Conservation (phyloP, 2,329 filamentous ascomycete species). For the Fusarium nodosum region DNA sequence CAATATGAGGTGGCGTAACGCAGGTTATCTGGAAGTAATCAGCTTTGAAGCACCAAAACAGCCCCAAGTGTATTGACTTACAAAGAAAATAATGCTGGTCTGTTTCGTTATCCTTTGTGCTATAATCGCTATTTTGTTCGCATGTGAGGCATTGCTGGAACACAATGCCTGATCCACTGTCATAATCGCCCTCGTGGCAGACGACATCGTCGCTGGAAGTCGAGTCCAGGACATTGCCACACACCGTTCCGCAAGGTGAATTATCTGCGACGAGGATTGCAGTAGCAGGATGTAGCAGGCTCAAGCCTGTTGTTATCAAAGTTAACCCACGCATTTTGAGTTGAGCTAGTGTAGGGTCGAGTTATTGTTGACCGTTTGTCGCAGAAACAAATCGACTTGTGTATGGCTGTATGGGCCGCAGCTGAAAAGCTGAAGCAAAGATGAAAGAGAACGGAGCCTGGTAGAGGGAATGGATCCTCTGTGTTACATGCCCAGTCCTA, state of each 20-base stretch:
- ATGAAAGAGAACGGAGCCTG: constrained; percentile 5
- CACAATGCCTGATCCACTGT: constrained; percentile 60
- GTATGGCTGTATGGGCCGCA: background rate
- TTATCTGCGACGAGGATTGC: constrained; percentile 57
- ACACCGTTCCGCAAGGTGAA: constrained; percentile 66
- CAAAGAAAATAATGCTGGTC: constrained; percentile 70
- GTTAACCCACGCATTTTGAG: constrained; percentile 3
- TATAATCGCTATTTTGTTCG: constrained; percentile 65
- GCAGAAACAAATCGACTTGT: background rate
- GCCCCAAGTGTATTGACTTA: constrained; percentile 55
- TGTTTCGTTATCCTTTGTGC: constrained; percentile 57
- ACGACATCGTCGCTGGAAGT: constrained; percentile 63
- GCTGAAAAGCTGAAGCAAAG: background rate
- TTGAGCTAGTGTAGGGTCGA: background rate
- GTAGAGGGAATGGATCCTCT: constrained; percentile 6
- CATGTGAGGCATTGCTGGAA: constrained; percentile 67
- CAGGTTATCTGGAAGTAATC: constrained; percentile 64
- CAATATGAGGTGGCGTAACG: constrained; percentile 69
- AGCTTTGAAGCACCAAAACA: too few relatives aligned
- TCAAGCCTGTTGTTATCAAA: constrained; percentile 39
- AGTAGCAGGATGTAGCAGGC: constrained; percentile 34
- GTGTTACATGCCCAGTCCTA: constrained; percentile 38
- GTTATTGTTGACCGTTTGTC: background rate
- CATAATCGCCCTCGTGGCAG: constrained; percentile 60
- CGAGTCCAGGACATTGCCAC: constrained; percentile 66